Base-by-base conservation (phyloP, 306 rosid genomes). In the Casuarina glauca region DNA sequence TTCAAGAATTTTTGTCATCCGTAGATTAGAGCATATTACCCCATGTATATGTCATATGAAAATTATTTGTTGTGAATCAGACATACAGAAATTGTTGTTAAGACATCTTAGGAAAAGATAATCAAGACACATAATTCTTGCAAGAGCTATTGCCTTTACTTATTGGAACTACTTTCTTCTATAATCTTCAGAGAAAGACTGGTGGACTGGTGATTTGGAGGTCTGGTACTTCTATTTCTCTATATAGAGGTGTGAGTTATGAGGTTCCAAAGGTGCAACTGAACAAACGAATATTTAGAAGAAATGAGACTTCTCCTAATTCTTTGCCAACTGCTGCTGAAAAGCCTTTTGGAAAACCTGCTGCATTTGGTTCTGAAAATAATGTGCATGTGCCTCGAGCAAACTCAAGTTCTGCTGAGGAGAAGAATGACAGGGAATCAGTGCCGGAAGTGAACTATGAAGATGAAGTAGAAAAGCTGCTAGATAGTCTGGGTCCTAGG, bases 201-300 rank as follows among this genome's bases (percentile, higher is more conserved):
- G 99, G 99, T 76, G 99, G 99, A 49, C 78, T 95, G 86, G 97
- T 95, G 80, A 80, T 95, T 73, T 95, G 99, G 99, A 88, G 99
- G 82, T 95, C 99, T 11, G 99, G 99, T 75, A 91, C 91, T 74
- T 92, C 97, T 35, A 87, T 95, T 85, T 93, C 97, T 71, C 86
- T 95, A 41, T 95, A 93, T 85, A 88, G 97, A 91, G 99, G 97
- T 74, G 96, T 93, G 84, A 95, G 91, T 89, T 95, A 91, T 74
- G 93, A 95, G 78, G 86, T 76, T 83, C 93, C 97, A 77, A 81
- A 86, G 32, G 80, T 83, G 75, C 83, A 90, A 74, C 81, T 76
- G 79, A 87, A 87, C 80, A 92, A 89, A 85, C 76, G 70, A 70
- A 79, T 82, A 52, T 82, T 81, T 72, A 84, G 82, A 78, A 90